Evolutionary conservation across 2,329 filamentous ascomycete genomes (phyloP).

Genomic region (Phyllosticta capitalensis): DNA sequence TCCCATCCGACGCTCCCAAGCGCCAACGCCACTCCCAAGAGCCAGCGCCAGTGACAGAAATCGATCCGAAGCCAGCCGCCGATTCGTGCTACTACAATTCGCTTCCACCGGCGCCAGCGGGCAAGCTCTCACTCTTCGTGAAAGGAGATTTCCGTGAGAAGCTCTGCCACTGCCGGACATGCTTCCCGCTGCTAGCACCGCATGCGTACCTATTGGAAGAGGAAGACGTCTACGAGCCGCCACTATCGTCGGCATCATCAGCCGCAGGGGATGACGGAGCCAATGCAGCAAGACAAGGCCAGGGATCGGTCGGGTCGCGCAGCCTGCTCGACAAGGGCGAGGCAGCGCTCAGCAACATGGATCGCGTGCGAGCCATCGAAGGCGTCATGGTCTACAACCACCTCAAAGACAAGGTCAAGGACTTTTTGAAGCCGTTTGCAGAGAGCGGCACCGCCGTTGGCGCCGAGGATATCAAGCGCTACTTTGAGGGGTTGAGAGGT

Average conservation of each 20-base stretch:
- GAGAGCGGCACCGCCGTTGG: conserved; percentile 81
- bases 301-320: conserved; percentile 56
- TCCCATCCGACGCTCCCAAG: not conserved
- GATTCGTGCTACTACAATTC: conserved; percentile 18
- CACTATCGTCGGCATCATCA: conserved; percentile 50
- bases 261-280: conserved; percentile 40
- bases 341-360: conserved; percentile 81
- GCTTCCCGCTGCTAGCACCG: conserved; percentile 61
- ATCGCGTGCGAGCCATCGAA: conserved; percentile 83
- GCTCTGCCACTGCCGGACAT: conserved; percentile 74
- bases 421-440: conserved; percentile 87
- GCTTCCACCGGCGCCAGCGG: conserved; percentile 36
- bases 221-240: conserved; percentile 89
- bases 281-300: conserved; percentile 41
- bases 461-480: conserved; percentile 91
- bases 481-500: conserved; percentile 88
- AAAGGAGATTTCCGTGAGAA: conserved; percentile 67
- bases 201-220: conserved; percentile 83
- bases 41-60: not conserved
- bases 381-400: conserved; percentile 98
- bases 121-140: conserved; percentile 72
- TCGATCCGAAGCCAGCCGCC: not conserved
- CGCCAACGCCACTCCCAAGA: conserved; percentile 11
- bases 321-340: conserved; percentile 87
- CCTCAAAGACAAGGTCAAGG: conserved; percentile 89